Conservation (phyloP, 139 green algal species). For the Picochlorum sp. region DNA sequence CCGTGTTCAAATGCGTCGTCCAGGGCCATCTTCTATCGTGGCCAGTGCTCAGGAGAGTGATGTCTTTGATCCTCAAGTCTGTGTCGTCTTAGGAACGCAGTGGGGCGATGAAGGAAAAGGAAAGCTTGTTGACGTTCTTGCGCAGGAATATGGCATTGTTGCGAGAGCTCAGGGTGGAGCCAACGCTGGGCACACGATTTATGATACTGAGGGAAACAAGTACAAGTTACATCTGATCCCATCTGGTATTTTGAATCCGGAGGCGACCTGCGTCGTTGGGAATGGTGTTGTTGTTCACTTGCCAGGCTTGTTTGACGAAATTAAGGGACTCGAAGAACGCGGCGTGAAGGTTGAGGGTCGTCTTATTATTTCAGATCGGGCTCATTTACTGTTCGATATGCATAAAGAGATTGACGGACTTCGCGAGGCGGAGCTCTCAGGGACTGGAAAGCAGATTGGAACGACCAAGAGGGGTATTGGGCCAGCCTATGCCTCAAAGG, state of each 20-base stretch:
- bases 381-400: constrained; percentile 97
- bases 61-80: constrained; percentile 52
- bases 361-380: constrained; percentile 75
- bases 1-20: background rate
- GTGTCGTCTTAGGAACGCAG: constrained; percentile 91
- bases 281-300: constrained; percentile 97
- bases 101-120: constrained; percentile 99
- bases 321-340: constrained; percentile 39
- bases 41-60: background rate
- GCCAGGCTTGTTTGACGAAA: constrained; percentile 90
- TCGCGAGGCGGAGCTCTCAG: constrained; percentile 83
- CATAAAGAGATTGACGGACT: constrained; percentile 96
- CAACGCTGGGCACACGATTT: constrained; percentile 99
- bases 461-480: constrained; percentile 98
- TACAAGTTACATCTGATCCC: constrained; percentile 97
- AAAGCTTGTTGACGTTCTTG: constrained; percentile 98
- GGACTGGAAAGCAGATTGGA: constrained; percentile 76
- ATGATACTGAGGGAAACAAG: constrained; percentile 89
- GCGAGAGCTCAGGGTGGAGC: constrained; percentile 89
- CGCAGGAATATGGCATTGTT: constrained; percentile 93
- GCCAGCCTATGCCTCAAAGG: constrained; percentile 91
- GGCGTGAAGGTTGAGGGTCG: constrained; percentile 43
- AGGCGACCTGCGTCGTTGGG: constrained; percentile 85
- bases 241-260: constrained; percentile 90
- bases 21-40: background rate